Evolutionary conservation across 2,329 filamentous ascomycete species (phyloP).

Genomic region (Biscogniauxia sp.): DNA sequence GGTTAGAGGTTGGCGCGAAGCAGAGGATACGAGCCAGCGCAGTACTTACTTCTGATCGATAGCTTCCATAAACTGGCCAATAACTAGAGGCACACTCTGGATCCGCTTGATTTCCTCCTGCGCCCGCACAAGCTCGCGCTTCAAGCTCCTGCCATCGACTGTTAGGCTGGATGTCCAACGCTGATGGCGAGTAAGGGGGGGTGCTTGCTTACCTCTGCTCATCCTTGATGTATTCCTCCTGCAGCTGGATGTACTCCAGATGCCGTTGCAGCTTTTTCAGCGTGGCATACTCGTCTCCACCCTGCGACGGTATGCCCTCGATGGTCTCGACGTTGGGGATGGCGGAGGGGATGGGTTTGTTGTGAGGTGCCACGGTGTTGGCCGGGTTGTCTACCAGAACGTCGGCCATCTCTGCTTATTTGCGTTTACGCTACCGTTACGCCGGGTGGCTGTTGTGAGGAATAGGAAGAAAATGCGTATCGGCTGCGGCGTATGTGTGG

Average conservation of each 20-base stretch:
- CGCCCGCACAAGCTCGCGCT: constrained; percentile 92
- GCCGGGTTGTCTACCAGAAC: constrained; percentile 78
- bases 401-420: constrained; percentile 67
- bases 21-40: not conserved
- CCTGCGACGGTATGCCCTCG: constrained; percentile 77
- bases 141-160: constrained; percentile 67
- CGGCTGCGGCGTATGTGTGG: no score
- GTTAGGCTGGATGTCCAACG: constrained; percentile 15
- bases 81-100: constrained; percentile 95
- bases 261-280: constrained; percentile 97
- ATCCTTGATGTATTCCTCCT: constrained; percentile 99
- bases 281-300: constrained; percentile 88
- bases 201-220: constrained; percentile 71
- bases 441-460: not conserved
- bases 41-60: constrained; percentile 93
- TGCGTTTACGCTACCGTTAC: constrained; percentile 2
- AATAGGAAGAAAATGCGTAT: not conserved
- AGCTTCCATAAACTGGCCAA: constrained; percentile 99
- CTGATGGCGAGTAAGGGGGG: not conserved
- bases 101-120: constrained; percentile 99
- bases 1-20: constrained; percentile 1
- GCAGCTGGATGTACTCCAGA: constrained; percentile 96
- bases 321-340: constrained; percentile 90
- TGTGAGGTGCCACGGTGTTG: constrained; percentile 72
- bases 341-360: constrained; percentile 73